Evolutionary conservation across 164 flowering plant genomes (phyloP), one percentile per base, ranked within the genome.

Genomic region (Chloranthus sessilifolius): DNA sequence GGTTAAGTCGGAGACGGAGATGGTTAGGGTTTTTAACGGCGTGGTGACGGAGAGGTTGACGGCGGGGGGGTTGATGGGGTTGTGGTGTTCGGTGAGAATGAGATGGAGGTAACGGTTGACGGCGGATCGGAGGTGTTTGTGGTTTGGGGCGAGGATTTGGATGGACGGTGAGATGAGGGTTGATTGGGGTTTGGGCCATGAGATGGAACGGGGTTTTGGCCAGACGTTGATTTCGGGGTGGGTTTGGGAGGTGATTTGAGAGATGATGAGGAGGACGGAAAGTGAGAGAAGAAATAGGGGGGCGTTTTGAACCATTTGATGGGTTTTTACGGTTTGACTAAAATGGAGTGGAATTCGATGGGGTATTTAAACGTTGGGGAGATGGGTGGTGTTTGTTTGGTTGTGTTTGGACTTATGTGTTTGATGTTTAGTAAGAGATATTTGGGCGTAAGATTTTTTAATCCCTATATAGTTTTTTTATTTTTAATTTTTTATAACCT

Each of bases 151-250:
- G 28, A 30, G 4, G 73, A 85, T 76, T 44, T 58, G 30, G 74
- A 85, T 74, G 46, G 20, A 12, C 0, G 81, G 75, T 23, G 82
- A 73, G 52, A 80, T 62, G 24, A 58, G 54, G 28, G 64, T 50
- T 47, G 76, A 67, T 7, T 59, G 65, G 2, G 81, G 81, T 43
- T 29, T 17, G 6, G 78, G 61, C 88, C 88, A 85, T 26, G 68
- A 43, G 22, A 82, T 1, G 27, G 6, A 21, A 20, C 77, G 72
- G 29, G 94, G 88, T 40, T 71, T 82, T 5, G 94, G 94, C 94
- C 94, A 85, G n/a, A 78, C 77, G 27, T 78, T 81, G 74, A 79
- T 68, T n/a, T 54, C 65, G 9, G 63, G 27, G 22, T 50, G 31
- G 27, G 51, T n/a, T n/a, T n/a, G 24, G 17, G 45, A 38, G 35